Evolutionary conservation across 805 yeast genomes (phyloP).

Genomic region (Limtongia smithiae): DNA sequence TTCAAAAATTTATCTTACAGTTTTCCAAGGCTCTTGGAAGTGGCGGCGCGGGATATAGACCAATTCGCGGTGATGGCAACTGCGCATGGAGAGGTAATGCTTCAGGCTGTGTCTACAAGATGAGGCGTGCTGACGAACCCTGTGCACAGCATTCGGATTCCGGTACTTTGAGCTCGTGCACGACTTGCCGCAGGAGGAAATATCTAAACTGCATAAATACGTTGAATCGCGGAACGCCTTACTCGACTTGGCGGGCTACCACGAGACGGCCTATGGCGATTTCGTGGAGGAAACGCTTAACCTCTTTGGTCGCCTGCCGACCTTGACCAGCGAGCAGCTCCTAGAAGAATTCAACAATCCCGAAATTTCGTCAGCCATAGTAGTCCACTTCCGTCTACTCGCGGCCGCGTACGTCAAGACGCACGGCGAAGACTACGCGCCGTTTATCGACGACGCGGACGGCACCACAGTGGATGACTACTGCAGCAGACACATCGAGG

Average conservation of each 20-base stretch:
- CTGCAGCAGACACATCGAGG: constrained; percentile 29
- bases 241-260: constrained; percentile 28
- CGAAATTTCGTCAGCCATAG: constrained; percentile 30
- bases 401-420: constrained; percentile 30
- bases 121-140: not conserved
- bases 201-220: not conserved
- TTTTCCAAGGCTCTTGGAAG: constrained; percentile 17
- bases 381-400: constrained; percentile 29
- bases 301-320: constrained; percentile 13
- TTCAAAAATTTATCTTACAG: not conserved
- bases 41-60: constrained; percentile 19
- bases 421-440: constrained; percentile 27
- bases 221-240: constrained; percentile 10
- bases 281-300: constrained; percentile 24
- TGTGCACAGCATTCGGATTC: constrained; percentile 23
- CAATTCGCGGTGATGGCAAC: constrained; percentile 31
- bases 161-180: constrained; percentile 21
- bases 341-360: constrained; percentile 22
- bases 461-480: constrained; percentile 27
- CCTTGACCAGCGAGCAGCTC: constrained; percentile 9
- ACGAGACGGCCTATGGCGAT: constrained; percentile 28
- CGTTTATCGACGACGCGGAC: constrained; percentile 27
- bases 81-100: constrained; percentile 30
- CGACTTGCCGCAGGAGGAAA: constrained; percentile 7
- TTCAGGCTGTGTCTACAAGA: not conserved